Base-by-base conservation (phyloP, 1,284 basidiomycete species). In the Xerocomus cyaneibrunnescens region DNA sequence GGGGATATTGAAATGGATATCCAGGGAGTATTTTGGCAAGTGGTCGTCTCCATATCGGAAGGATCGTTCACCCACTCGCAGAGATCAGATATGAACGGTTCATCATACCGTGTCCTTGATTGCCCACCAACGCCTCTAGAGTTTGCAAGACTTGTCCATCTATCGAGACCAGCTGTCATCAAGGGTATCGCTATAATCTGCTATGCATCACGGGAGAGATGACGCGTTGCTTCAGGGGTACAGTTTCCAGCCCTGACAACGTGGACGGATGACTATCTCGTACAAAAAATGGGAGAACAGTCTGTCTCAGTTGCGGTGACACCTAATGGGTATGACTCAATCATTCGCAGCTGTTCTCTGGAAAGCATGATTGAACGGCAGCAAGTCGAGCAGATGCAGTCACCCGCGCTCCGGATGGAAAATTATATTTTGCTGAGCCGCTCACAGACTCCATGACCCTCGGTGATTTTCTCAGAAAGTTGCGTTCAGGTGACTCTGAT, bases 401-500 rank as follows among this genome's bases (percentile, higher is more conserved):
- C 34, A 80, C 81, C 34, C 58, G 50, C 31, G 77, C 73, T n/a
- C 68, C 73, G 14, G 80, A 85, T 60, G 81, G 78, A 25, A 74
- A 66, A 39, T 68, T 76, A n/a, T 88, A 86, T 60, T 95, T 96
- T 63, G 80, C 78, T 12, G 93, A 96, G 63, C 92, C 94, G 2
- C 71, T 76, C 41, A 74, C 81, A 7, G 79, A 89, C 57, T 72
- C 75, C 51, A 85, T 92, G 83, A 75, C 81, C 0, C 84, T 92
- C 73, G 12, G 57, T 0, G 66, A 76, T 3, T 77, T 94, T 45
- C 64, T 94, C 13, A 55, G 65, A 4, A 76, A 72, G 36, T 65
- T 89, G 25, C 62, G 66, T 35, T 47, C 60, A 67, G 69, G 72
- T 69, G 54, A 62, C 56, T 28, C 13, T 37, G n/a, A 23, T 45